Evolutionary conservation across 75 land plant species (phyloP), one percentile per base, ranked within the genome.

Genomic region (Cryptomeria japonica): DNA sequence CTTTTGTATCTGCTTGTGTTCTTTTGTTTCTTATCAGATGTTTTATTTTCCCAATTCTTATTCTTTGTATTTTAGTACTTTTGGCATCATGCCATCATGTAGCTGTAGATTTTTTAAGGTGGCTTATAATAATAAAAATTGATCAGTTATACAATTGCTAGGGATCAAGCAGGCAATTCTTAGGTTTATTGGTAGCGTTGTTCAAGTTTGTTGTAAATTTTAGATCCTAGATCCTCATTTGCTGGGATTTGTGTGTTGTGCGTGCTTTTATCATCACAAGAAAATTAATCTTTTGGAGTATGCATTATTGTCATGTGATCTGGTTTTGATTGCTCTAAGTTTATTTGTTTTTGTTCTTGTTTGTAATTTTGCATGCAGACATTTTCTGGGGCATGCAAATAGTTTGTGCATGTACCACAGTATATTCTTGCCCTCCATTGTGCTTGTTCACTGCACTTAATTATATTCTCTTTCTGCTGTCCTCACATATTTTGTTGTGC

Each of bases 401-500:
- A 25, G 42, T 80, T 41, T 80, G n/a, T 39, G 25, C 79, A 76
- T 37, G 37, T 34, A 13, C 37, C 2, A 9, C 75, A 70, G 1
- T 34, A 70, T 8, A 70, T 31, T 70, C 3, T 80, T 14, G 15
- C 32, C 13, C 16, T 82, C 42, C n/a, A 46, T 14, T 46, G 25
- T 82, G 32, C 16, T 25, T 82, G 46, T 79, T n/a, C n/a, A 25
- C 34, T 46, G 32, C 47, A 82, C 41, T 82, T 32, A 49, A 82
- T 44, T 46, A 4, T 46, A 46, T 82, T 46, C 28, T 28, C 34
- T 46, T 46, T 82, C 31, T 3, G 5, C 25, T 32, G 12, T 82
- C n/a, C 51, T 46, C 84, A 41, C n/a, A 41, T 46, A 82, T 82
- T 82, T 82, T 82, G 49, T 46, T 31, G 19, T 82, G 84, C 34